Evolutionary conservation across 176 grass and related monocot genomes (phyloP).

Genomic region (maize (Zea mays)): Zm-B73-REFERENCE-NAM-5.0 NC_050100.1:167428501-167429000

Average conservation of each 20-base stretch:
- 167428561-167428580: too few species aligned
- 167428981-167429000: not conserved
- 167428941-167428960: not conserved
- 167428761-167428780: not conserved
- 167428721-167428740: not conserved
- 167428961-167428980: not conserved
- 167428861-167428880: constrained; percentile 5
- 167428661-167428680: too few species aligned
- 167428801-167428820: constrained; percentile 23
- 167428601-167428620: too few species aligned
- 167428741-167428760: not conserved
- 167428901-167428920: not conserved
- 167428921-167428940: not conserved
- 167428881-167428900: not conserved
- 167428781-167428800: constrained; percentile 9
- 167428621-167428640: too few species aligned
- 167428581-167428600: too few species aligned
- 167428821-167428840: not conserved
- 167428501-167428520: too few species aligned
- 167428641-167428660: too few species aligned
- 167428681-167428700: too few species aligned
- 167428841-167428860: not conserved
- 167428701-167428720: not conserved
- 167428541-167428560: too few species aligned
- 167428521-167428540: too few species aligned